These are phyloP conservation scores for Fagus crenata DNA, from an alignment of 306 rosid species.

Conservation along the genomic window DNA sequence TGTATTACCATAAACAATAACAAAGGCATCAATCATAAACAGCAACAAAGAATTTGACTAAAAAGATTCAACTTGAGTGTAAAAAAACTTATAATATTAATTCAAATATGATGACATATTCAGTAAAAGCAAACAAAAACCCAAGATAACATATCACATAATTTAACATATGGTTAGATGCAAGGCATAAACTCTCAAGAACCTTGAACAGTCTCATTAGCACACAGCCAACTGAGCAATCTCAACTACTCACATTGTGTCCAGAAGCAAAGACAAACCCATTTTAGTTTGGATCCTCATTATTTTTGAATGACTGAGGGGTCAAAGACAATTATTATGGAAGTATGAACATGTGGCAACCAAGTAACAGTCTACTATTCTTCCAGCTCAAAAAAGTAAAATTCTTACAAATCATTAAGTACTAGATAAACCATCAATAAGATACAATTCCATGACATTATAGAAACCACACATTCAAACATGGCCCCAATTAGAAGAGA, in stretches of 20 bases:
- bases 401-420: neutral
- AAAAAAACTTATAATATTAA: neutral
- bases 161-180: neutral
- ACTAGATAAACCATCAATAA: neutral
- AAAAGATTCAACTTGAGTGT: neutral
- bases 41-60: neutral
- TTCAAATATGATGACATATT: neutral
- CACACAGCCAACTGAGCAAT: neutral
- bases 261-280: conserved; percentile 1
- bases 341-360: neutral
- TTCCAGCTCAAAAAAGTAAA: neutral
- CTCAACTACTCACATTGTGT: neutral
- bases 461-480: neutral
- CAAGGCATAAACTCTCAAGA: conserved; percentile 5
- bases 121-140: neutral
- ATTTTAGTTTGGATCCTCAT: neutral
- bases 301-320: neutral
- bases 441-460: neutral
- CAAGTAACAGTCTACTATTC: neutral
- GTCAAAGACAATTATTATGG: neutral
- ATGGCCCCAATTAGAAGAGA: neutral
- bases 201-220: conserved; percentile 5
- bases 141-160: neutral
- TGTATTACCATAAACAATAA: conserved; percentile 6
- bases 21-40: neutral